These are phyloP conservation scores for Silene coronaria DNA, from an alignment of 179 eudicot species.

Conservation along the genomic window DNA sequence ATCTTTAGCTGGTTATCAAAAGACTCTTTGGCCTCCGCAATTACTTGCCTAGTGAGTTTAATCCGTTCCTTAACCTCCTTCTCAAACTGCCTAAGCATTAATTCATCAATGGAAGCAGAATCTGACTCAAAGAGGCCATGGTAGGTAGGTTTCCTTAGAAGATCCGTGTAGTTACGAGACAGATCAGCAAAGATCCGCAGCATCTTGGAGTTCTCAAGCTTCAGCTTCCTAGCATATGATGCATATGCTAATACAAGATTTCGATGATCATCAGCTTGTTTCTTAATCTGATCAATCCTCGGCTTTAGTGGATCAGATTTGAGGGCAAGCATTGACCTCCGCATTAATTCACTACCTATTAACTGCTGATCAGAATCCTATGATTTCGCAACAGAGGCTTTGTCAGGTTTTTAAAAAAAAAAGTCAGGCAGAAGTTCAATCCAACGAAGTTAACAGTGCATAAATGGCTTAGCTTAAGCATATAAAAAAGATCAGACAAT, in stretches of 20 bases:
- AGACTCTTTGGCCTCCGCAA: slow-evolving; percentile 80
- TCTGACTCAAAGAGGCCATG: slow-evolving; percentile 46
- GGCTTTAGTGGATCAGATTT: slow-evolving; percentile 90
- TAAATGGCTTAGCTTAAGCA: too few relatives aligned
- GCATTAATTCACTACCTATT: slow-evolving; percentile 28
- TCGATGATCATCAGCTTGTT: slow-evolving; percentile 85
- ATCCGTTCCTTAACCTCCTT: slow-evolving; percentile 90
- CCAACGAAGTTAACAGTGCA: not conserved
- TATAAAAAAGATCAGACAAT: not conserved
- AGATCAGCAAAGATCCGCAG: slow-evolving; percentile 67
- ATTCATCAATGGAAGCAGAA: slow-evolving; percentile 51
- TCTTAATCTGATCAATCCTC: slow-evolving; percentile 69
- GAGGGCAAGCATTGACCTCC: slow-evolving; percentile 63
- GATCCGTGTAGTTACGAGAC: slow-evolving; percentile 61
- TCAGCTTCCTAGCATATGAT: slow-evolving; percentile 81
- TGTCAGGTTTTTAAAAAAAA: slow-evolving; percentile 6
- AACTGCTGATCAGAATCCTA: slow-evolving; percentile 35
- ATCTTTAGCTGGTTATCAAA: slow-evolving; percentile 89
- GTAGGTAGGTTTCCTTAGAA: slow-evolving; percentile 45
- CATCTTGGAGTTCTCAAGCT: slow-evolving; percentile 87
- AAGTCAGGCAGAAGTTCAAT: not conserved
- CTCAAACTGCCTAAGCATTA: slow-evolving; percentile 60
- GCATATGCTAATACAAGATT: slow-evolving; percentile 68
- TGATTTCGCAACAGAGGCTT: slow-evolving; percentile 8
- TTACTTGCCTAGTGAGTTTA: slow-evolving; percentile 69